phyloP scores from a whole-genome alignment of 2,329 filamentous ascomycete genomes.

The Sporothrix mexicana region DNA sequence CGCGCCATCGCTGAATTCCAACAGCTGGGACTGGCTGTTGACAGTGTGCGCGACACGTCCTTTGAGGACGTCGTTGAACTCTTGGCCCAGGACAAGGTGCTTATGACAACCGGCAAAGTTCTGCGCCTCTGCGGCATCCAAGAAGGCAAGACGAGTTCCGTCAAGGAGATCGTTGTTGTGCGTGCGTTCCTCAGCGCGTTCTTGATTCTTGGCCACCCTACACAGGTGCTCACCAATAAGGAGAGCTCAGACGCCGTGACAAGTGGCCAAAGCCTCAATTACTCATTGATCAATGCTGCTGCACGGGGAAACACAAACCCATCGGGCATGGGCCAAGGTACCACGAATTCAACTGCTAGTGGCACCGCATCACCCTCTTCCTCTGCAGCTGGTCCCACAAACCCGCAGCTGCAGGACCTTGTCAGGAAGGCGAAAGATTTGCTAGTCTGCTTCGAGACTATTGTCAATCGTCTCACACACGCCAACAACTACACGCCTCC shows the following conservation, averaged over 20 bases:
- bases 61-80: constrained; percentile 77
- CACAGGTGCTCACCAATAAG: constrained; percentile 77
- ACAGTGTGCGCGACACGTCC: constrained; percentile 69
- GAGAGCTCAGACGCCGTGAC: constrained; percentile 45
- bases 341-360: background rate
- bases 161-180: constrained; percentile 71
- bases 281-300: constrained; percentile 2
- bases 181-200: constrained; percentile 81
- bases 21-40: constrained; percentile 70
- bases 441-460: constrained; percentile 77
- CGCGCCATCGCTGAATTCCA: constrained; percentile 69
- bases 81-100: constrained; percentile 69
- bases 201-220: constrained; percentile 78
- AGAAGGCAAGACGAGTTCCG: constrained; percentile 66
- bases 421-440: constrained; percentile 79
- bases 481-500: constrained; percentile 72
- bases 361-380: background rate
- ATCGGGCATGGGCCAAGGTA: background rate
- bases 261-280: constrained; percentile 11
- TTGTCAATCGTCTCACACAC: constrained; percentile 67
- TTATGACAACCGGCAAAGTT: constrained; percentile 69
- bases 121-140: constrained; percentile 72
- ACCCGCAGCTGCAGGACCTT: constrained; percentile 71
- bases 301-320: background rate
- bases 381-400: constrained; percentile 59